Evolutionary conservation across 2,329 filamentous ascomycete genomes (phyloP).

Genomic region (Cladosporium sp.): DNA sequence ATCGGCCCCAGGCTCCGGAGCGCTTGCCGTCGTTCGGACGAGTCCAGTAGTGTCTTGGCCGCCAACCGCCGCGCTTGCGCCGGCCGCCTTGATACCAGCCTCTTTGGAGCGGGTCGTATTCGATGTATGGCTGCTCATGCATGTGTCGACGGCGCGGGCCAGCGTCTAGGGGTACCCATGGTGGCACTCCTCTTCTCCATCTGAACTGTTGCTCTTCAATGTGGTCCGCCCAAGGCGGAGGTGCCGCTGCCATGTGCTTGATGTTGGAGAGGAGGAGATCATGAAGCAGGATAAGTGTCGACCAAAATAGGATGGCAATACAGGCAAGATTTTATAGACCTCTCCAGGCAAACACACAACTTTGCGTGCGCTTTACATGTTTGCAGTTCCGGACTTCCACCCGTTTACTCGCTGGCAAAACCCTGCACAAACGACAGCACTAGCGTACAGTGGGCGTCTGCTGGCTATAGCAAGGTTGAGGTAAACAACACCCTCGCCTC

Average conservation of each 20-base stretch:
- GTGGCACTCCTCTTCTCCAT: neutral
- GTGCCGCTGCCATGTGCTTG: neutral
- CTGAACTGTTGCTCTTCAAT: neutral
- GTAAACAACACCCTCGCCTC: too few species aligned
- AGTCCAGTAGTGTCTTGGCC: constrained; percentile 39
- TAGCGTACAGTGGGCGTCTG: too few species aligned
- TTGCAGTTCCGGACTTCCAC: too few species aligned
- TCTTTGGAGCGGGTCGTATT: constrained; percentile 11
- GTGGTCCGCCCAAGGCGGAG: neutral
- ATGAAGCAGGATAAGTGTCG: too few species aligned
- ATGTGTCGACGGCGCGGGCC: constrained; percentile 24
- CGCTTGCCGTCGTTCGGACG: constrained; percentile 44
- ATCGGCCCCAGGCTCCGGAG: constrained; percentile 33
- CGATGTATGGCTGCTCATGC: constrained; percentile 26
- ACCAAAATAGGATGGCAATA: too few species aligned
- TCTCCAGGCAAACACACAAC: too few species aligned
- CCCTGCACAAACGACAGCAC: too few species aligned
- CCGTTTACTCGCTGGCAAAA: too few species aligned
- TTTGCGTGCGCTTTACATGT: too few species aligned
- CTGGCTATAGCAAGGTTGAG: too few species aligned
- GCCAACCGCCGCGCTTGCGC: constrained; percentile 22
- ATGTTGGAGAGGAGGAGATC: neutral
- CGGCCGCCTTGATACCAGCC: constrained; percentile 24
- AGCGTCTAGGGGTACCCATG: constrained; percentile 16
- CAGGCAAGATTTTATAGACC: too few species aligned